These are phyloP conservation scores for Fusarium sp. DNA, from an alignment of 2,329 filamentous ascomycete genomes.

Conservation along the genomic window DNA sequence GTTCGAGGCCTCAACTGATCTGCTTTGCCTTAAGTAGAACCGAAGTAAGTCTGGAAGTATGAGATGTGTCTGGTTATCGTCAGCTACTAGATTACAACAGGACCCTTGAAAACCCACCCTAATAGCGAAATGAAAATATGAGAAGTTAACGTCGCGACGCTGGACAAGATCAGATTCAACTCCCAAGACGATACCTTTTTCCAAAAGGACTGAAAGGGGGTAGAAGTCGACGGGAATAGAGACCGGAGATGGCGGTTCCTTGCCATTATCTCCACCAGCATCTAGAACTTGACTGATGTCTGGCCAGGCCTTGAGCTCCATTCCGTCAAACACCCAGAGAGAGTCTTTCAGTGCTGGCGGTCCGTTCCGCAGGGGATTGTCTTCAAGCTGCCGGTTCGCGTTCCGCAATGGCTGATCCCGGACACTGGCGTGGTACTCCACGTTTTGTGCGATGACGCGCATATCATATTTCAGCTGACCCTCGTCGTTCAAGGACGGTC, in stretches of 20 bases:
- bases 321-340: constrained; percentile 93
- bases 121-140: constrained; percentile 88
- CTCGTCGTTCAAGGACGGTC: constrained; percentile 84
- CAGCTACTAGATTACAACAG: background rate
- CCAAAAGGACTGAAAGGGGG: constrained; percentile 86
- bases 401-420: constrained; percentile 76
- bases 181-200: constrained; percentile 89
- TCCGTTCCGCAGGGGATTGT: constrained; percentile 41
- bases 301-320: constrained; percentile 87
- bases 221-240: constrained; percentile 94
- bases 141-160: constrained; percentile 89
- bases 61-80: constrained; percentile 77
- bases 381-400: constrained; percentile 46
- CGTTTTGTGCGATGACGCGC: constrained; percentile 94
- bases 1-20: constrained; percentile 82
- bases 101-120: constrained; percentile 68
- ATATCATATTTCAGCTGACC: constrained; percentile 97
- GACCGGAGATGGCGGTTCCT: constrained; percentile 79
- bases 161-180: constrained; percentile 95
- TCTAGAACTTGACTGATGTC: constrained; percentile 87
- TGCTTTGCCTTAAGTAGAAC: constrained; percentile 79
- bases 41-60: constrained; percentile 91
- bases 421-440: constrained; percentile 95
- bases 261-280: constrained; percentile 72
- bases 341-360: constrained; percentile 78